Evolutionary conservation across 495 filamentous ascomycete species (phyloP).

Genomic region (Letharia lupina): DNA sequence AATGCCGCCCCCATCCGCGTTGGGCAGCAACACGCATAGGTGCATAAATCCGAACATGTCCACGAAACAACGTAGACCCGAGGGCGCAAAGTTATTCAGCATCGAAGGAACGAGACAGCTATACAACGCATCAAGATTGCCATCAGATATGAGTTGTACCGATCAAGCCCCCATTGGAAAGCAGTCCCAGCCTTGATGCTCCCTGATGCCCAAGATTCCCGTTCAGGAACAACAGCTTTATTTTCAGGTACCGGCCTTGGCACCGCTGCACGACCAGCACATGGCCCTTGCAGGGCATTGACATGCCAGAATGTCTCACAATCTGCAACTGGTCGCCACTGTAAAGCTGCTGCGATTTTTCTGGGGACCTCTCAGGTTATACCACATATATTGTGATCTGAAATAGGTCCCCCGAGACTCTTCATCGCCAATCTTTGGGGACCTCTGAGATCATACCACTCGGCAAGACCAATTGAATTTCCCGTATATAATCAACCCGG

Average conservation of each 20-base stretch:
- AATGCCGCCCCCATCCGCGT: slow-evolving; percentile 2
- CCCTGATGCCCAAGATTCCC: slow-evolving; percentile 1
- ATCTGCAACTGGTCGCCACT: not conserved
- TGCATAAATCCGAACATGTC: slow-evolving; percentile 6
- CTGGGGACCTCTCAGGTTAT: not conserved
- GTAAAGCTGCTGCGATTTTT: not conserved
- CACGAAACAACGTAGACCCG: slow-evolving; percentile 4
- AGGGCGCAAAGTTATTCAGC: not conserved
- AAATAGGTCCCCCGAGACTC: not conserved
- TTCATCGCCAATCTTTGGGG: not conserved
- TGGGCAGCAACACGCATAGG: slow-evolving; percentile 9
- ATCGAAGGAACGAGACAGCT: not conserved
- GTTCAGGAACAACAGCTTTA: slow-evolving; percentile 1
- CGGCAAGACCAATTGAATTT: slow-evolving; percentile 1
- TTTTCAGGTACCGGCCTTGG: not conserved
- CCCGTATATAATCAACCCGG: slow-evolving; percentile 2
- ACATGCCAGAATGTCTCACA: not conserved
- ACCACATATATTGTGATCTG: slow-evolving; percentile 4
- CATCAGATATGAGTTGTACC: not conserved
- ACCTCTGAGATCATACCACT: not conserved
- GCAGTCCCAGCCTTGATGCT: not conserved
- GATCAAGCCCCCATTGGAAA: not conserved
- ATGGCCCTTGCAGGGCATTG: not conserved
- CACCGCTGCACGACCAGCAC: slow-evolving; percentile 4
- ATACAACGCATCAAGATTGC: slow-evolving; percentile 2